Evolutionary conservation across 257 asterid genomes (phyloP).

Genomic region (Fraxinus quadrangulata): DNA sequence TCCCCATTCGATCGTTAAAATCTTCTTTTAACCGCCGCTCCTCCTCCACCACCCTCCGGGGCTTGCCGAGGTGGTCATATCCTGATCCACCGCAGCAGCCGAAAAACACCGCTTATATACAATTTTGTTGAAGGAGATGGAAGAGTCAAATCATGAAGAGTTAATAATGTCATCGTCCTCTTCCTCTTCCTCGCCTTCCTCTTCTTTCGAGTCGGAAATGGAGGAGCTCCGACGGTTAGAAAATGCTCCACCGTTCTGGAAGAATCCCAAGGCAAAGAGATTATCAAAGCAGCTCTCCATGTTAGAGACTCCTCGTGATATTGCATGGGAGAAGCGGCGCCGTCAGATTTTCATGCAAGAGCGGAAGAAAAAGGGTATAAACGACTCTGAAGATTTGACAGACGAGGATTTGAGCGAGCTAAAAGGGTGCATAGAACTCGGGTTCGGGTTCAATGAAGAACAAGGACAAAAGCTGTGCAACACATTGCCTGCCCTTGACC

Average conservation of each 20-base stretch:
- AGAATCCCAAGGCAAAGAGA: constrained; percentile 38
- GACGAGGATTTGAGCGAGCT: constrained; percentile 84
- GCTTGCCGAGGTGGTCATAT: constrained; percentile 63
- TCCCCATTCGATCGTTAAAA: background rate
- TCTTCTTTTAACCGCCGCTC: background rate
- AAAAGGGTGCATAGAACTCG: constrained; percentile 80
- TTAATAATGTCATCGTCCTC: constrained; percentile 12
- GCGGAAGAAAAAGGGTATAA: constrained; percentile 39
- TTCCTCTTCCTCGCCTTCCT: constrained; percentile 26
- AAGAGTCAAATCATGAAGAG: constrained; percentile 17
- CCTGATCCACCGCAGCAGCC: constrained; percentile 54
- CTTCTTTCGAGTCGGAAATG: constrained; percentile 43
- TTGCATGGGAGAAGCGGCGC: constrained; percentile 79
- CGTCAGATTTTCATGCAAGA: constrained; percentile 57
- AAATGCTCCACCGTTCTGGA: constrained; percentile 76
- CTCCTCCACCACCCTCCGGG: constrained; percentile 24
- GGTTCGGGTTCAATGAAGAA: constrained; percentile 82
- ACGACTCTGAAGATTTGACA: constrained; percentile 39
- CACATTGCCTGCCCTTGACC: constrained; percentile 83
- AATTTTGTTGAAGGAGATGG: constrained; percentile 19
- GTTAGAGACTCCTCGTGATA: constrained; percentile 71
- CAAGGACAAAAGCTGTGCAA: constrained; percentile 61
- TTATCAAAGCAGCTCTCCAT: constrained; percentile 74
- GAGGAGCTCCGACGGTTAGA: constrained; percentile 70
- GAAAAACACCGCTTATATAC: background rate